Evolutionary conservation across 352 stramenopile genomes (phyloP), one percentile per base, ranked within the genome.

Genomic region (Aphanomyces euteiches): DNA sequence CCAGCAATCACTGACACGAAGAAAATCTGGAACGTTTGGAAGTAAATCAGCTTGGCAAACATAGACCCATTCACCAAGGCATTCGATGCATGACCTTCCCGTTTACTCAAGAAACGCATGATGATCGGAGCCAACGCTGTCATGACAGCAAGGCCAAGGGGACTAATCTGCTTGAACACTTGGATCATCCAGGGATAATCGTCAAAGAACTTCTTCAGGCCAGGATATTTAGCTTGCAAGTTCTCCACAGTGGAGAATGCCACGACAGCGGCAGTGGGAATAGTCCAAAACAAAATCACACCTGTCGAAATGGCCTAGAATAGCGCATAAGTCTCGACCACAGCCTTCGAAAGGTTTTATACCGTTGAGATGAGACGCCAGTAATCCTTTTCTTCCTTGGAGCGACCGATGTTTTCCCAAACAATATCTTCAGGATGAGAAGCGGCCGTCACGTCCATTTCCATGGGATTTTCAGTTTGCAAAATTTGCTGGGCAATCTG

Each of bases 241-340:
- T 76, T 76, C 3, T 84, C 76, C 0, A 92, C 76, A 56, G 90
- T 92, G 48, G 84, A 81, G 50, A 94, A 79, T 0, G 83, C 84
- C 57, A 94, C 87, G 7, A 92, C 82, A 56, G 92, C 78, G 65
- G 81, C 78, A 40, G 87, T 94, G 19, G 87, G 87, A 47, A 94
- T 82, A 10, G 83, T 92, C 87, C 87, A 94, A 19, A 94, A 88
- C 37, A 94, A 54, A 63, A 94, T 94, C 50, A 94, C 92, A 8
- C 75, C 82, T 5, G 75, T 77, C 19, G 83, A 86, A 6, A 88
- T 72, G 2, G 69, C 78, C 64, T 70, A 70, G 39, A 58, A 5
- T 7, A 6, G 28, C 28, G 28, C 28, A 28, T 28, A 28, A 28
- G 45, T n/a, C 45, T 53, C 45, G 45, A 53, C 45, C 13, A 53